These are phyloP conservation scores for Kuraishia cidri DNA, from an alignment of 805 yeast genomes.

Conservation along the genomic window DNA sequence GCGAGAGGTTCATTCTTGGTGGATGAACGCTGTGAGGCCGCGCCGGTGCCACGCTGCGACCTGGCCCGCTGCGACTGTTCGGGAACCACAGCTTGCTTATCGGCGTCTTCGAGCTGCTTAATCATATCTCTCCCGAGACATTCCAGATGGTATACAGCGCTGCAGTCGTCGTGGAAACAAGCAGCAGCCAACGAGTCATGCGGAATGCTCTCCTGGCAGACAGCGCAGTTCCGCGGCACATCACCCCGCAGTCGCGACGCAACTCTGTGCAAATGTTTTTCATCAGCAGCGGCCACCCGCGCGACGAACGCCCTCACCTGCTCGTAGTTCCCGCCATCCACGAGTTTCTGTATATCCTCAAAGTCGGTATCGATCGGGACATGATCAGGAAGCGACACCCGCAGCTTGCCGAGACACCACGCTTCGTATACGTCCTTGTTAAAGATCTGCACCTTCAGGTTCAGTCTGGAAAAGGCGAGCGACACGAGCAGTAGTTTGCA, in stretches of 20 bases:
- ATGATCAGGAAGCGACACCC: constrained; percentile 12
- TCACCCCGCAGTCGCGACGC: too few species aligned
- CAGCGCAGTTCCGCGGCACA: too few species aligned
- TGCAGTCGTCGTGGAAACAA: constrained; percentile 18
- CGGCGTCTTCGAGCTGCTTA: too few species aligned
- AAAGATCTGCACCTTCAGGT: constrained; percentile 38
- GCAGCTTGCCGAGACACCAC: constrained; percentile 27
- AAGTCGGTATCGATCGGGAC: constrained; percentile 10
- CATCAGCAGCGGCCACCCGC: too few species aligned
- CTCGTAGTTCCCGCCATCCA: constrained; percentile 19
- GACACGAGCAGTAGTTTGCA: constrained; percentile 32
- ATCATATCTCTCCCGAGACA: constrained; percentile 20
- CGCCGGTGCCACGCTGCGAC: too few species aligned
- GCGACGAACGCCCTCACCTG: constrained; percentile 14
- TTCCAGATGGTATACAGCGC: constrained; percentile 19
- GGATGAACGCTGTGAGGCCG: too few species aligned
- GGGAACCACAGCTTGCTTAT: too few species aligned
- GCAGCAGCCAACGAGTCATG: constrained; percentile 10
- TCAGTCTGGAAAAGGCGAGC: constrained; percentile 33
- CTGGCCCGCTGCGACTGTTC: too few species aligned
- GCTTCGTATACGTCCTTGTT: constrained; percentile 15
- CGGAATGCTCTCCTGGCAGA: too few species aligned
- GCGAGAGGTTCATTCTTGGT: too few species aligned
- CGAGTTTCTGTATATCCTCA: constrained; percentile 5
- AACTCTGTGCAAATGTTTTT: too few species aligned